Base-by-base conservation (phyloP, 306 rosid species). In the Pterocarpus macrocarpus region DNA sequence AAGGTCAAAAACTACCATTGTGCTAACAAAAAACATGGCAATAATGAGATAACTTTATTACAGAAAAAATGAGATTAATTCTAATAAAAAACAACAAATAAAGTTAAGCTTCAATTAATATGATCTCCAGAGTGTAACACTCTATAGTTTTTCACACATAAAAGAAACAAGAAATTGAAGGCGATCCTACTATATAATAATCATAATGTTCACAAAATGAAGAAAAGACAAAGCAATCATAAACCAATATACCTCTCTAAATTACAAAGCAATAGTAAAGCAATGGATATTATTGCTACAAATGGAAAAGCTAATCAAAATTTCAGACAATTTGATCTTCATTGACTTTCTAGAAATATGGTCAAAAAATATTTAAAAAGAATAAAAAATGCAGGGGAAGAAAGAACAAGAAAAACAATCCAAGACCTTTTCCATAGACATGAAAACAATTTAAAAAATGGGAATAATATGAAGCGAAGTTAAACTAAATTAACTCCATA, bases 121-220 rank as follows among this genome's bases (percentile, higher is more conserved):
- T 78, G 58, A 55, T 57, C 61, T 68, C 69, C 9, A 30, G 35
- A 73, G 62, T 67, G 15, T 64, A 65, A 64, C 64, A 55, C 70
- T 17, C 70, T 17, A 45, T 17, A 70, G 44, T 8, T 80, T 56
- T 50, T 80, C 71, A 63, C 45, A 57, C 76, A 63, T 11, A 45
- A 78, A 59, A 49, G 41, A 59, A 71, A 72, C 57, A 56, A 77
- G 55, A 81, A 77, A 52, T 65, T 50, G 64, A 80, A 75, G 28
- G 76, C 28, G 71, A 22, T 52, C 59, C 34, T 69, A 84, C 73
- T 72, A 61, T 47, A 65, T 56, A 56, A 64, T 57, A 56, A 64
- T 57, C 82, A 76, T 65, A 75, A 68, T 16, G 30, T 49, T 47
- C 64, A 47, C 30, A 49, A 49, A 68, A 38, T 7, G 55, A 55